Conservation (phyloP, 2,329 filamentous ascomycete genomes). For the Xylaria polymorpha region DNA sequence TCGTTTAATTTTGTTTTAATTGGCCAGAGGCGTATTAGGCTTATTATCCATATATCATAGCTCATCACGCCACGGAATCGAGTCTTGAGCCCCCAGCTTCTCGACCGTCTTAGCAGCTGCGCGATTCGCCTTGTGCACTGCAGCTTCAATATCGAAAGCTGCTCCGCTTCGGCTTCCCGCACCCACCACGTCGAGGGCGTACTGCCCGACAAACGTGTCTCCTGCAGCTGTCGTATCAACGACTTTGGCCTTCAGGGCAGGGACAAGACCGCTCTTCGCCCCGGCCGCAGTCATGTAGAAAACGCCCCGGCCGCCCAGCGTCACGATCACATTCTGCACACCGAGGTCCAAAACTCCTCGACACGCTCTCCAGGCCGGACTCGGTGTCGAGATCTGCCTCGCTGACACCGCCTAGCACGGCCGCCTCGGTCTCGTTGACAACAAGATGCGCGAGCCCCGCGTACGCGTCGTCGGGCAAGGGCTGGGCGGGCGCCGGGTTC, state of each 20-base stretch:
- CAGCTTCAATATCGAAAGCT: constrained; percentile 66
- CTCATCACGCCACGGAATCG: constrained; percentile 73
- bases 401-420: constrained; percentile 71
- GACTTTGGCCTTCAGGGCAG: constrained; percentile 77
- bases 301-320: constrained; percentile 83
- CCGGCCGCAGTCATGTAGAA: constrained; percentile 66
- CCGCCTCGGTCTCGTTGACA: constrained; percentile 91
- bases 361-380: constrained; percentile 60
- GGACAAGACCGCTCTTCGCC: constrained; percentile 61
- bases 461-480: constrained; percentile 75
- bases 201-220: constrained; percentile 92
- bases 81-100: constrained; percentile 71
- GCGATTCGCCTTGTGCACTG: constrained; percentile 69
- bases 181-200: constrained; percentile 77
- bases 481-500: constrained; percentile 84
- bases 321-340: constrained; percentile 83
- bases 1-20: neutral
- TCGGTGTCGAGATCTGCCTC: constrained; percentile 62
- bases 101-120: constrained; percentile 75
- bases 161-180: constrained; percentile 36
- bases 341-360: constrained; percentile 71
- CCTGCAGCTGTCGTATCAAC: constrained; percentile 95
- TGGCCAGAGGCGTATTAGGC: neutral
- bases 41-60: constrained; percentile 39
- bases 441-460: constrained; percentile 79